Evolutionary conservation across 2,329 filamentous ascomycete genomes (phyloP).

Genomic region (Coleophoma cylindrospora): DNA sequence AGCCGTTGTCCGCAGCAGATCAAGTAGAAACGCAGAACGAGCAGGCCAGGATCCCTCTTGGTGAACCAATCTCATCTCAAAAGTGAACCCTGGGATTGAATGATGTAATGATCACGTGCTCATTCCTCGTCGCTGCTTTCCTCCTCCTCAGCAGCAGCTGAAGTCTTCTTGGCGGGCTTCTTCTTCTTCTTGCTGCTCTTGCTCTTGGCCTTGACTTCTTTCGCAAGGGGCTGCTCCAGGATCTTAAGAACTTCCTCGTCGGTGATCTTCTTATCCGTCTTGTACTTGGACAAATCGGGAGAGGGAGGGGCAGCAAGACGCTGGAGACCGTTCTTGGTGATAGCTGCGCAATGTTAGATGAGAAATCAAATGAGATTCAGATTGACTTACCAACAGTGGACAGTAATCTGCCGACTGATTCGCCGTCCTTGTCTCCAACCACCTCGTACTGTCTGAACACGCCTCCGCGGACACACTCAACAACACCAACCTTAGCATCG

Average conservation of each 20-base stretch:
- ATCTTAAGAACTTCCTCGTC: conserved; percentile 96
- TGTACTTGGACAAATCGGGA: conserved; percentile 74
- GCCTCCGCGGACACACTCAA: conserved; percentile 91
- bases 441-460: conserved; percentile 96
- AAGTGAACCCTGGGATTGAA: no score
- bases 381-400: conserved; percentile 80
- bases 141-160: conserved; percentile 23
- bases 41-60: background rate
- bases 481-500: conserved; percentile 88
- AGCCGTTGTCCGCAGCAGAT: conserved; percentile 15
- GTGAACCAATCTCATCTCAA: no score
- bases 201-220: conserved; percentile 89
- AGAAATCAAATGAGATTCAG: background rate
- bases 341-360: conserved; percentile 51
- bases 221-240: conserved; percentile 79
- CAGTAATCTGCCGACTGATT: conserved; percentile 79
- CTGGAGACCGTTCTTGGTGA: conserved; percentile 95
- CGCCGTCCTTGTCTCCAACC: conserved; percentile 85
- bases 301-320: conserved; percentile 74
- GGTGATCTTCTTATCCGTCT: conserved; percentile 96
- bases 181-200: conserved; percentile 75
- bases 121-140: conserved; percentile 32
- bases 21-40: conserved; percentile 3
- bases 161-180: conserved; percentile 38
- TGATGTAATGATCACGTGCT: conserved; percentile 13